Percentiles rank a stretch among this genome's conserved stretches.
These are phyloP conservation scores for Penicilliopsis zonata DNA, from an alignment of 495 filamentous ascomycete species.

Conservation along the genomic window DNA sequence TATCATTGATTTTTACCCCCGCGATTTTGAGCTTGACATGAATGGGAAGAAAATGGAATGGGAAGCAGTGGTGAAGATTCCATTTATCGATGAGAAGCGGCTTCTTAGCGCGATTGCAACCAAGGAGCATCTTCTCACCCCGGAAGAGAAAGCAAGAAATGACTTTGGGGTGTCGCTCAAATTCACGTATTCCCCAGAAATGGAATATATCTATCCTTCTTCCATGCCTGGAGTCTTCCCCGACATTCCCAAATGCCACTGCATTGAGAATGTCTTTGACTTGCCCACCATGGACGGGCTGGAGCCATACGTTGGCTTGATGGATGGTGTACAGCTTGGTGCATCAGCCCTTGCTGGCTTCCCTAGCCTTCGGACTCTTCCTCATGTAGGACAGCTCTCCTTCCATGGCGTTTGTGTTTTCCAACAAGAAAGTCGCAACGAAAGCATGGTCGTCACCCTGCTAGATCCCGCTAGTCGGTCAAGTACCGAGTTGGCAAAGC, in stretches of 20 bases:
- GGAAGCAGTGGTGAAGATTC: slow-evolving; percentile 98
- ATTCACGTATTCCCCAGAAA: slow-evolving; percentile 71
- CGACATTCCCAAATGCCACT: slow-evolving; percentile 74
- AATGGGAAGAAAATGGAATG: slow-evolving; percentile 99
- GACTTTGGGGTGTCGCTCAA: slow-evolving; percentile 86
- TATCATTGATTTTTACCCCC: slow-evolving; percentile 96
- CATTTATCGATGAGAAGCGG: slow-evolving; percentile 89
- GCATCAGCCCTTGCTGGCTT: slow-evolving; percentile 79
- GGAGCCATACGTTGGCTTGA: slow-evolving; percentile 72
- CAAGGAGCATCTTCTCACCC: slow-evolving; percentile 61
- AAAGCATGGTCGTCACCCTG: slow-evolving; percentile 88
- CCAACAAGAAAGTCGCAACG: slow-evolving; percentile 89
- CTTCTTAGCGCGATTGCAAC: slow-evolving; percentile 76
- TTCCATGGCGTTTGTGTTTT: slow-evolving; percentile 96
- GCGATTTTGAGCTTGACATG: slow-evolving; percentile 97
- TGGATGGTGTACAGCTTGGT: slow-evolving; percentile 79
- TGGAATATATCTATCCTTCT: slow-evolving; percentile 72
- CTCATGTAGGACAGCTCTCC: slow-evolving; percentile 63
- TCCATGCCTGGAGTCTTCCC: slow-evolving; percentile 87
- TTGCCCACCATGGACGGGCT: slow-evolving; percentile 84
- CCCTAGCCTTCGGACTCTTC: slow-evolving; percentile 73
- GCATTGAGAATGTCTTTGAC: slow-evolving; percentile 91
- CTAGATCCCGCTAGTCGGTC: slow-evolving; percentile 59
- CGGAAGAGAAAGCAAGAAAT: slow-evolving; percentile 70
- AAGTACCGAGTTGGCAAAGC: slow-evolving; percentile 58